Evolutionary conservation across 1,139 yeast species (phyloP).

Genomic region (Debaryomyces nepalensis): DNA sequence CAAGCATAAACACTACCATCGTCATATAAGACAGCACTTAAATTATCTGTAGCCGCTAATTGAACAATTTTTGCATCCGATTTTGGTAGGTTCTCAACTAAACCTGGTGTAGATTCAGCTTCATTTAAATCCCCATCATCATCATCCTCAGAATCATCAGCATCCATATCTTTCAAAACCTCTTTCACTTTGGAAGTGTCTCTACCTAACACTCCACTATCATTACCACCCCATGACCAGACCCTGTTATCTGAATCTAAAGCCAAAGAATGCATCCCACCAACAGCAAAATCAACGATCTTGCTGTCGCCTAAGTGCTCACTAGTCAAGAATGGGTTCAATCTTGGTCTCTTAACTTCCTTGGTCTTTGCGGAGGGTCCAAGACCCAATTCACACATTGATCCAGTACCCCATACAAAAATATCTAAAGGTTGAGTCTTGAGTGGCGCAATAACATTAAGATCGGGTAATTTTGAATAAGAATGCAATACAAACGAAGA

Average conservation of each 20-base stretch:
- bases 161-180: conserved; percentile 66
- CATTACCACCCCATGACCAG: conserved; percentile 99
- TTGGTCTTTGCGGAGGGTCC: conserved; percentile 89
- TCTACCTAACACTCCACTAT: conserved; percentile 91
- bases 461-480: conserved; percentile 50
- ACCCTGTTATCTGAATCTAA: conserved; percentile 71
- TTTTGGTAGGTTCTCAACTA: conserved; percentile 69
- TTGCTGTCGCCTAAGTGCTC: conserved; percentile 56
- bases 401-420: conserved; percentile 95
- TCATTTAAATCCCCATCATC: conserved; percentile 87
- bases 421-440: conserved; percentile 64
- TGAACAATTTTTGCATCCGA: conserved; percentile 60
- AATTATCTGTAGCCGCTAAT: conserved; percentile 90
- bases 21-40: conserved; percentile 77
- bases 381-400: conserved; percentile 94
- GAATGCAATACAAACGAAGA: conserved; percentile 53
- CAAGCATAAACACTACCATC: conserved; percentile 94
- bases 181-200: conserved; percentile 69
- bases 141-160: conserved; percentile 57
- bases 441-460: conserved; percentile 45
- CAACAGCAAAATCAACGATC: conserved; percentile 85
- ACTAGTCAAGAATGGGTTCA: conserved; percentile 72
- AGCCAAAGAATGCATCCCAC: conserved; percentile 94
- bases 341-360: conserved; percentile 93
- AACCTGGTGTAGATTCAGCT: conserved; percentile 84